These are phyloP conservation scores for Paracamarosporium sp. DNA, from an alignment of 2,329 filamentous ascomycete genomes.

Conservation along the genomic window DNA sequence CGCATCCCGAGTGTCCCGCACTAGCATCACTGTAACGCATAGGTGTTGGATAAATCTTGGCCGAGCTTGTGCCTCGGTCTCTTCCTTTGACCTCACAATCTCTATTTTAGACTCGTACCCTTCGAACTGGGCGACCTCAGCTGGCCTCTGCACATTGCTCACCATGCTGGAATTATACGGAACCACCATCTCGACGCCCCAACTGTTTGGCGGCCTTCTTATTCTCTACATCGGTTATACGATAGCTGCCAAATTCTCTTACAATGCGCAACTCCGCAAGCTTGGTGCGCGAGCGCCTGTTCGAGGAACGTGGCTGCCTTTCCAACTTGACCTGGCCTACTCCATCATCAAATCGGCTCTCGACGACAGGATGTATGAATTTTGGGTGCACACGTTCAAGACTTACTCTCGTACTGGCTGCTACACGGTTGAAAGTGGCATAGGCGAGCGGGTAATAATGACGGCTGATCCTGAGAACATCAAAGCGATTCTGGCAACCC, in stretches of 20 bases:
- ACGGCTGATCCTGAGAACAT: constrained; percentile 89
- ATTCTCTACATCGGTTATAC: constrained; percentile 29
- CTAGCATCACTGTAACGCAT: not conserved
- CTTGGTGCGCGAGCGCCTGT: constrained; percentile 56
- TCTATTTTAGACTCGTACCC: not conserved
- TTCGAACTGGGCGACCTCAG: not conserved
- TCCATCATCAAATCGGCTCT: constrained; percentile 61
- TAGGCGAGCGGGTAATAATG: constrained; percentile 70
- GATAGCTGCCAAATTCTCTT: constrained; percentile 24
- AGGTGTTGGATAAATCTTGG: not conserved
- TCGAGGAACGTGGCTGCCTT: constrained; percentile 47
- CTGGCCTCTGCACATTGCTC: not conserved
- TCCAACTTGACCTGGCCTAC: constrained; percentile 69
- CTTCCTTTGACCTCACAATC: not conserved
- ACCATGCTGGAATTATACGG: constrained; percentile 31
- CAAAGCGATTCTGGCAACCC: constrained; percentile 86
- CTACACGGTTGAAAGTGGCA: constrained; percentile 67
- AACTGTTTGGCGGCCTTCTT: constrained; percentile 29
- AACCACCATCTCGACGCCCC: constrained; percentile 24
- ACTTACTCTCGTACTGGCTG: constrained; percentile 40
- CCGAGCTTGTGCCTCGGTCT: constrained; percentile 6
- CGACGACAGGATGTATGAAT: constrained; percentile 63
- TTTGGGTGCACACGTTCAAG: constrained; percentile 65
- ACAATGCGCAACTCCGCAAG: constrained; percentile 46
- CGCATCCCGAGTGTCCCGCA: constrained; percentile 3